These are phyloP conservation scores for Calonectria crousiana DNA, from an alignment of 2,329 filamentous ascomycete genomes.

Conservation along the genomic window DNA sequence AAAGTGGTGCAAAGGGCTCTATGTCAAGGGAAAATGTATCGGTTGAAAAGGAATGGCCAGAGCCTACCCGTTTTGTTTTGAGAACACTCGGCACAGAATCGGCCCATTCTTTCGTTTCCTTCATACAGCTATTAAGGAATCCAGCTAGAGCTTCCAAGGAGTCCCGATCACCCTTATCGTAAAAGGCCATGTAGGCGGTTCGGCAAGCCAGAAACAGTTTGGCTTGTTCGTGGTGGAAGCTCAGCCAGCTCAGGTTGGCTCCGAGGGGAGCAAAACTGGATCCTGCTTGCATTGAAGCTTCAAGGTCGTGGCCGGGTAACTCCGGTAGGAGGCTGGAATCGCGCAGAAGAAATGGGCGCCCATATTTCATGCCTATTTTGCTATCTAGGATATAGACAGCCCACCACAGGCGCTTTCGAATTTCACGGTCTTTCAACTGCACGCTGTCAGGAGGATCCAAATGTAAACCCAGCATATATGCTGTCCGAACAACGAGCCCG, in stretches of 20 bases:
- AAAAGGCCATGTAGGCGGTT: neutral
- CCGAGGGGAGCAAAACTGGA: neutral
- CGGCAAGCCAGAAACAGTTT: neutral
- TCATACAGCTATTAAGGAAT: neutral
- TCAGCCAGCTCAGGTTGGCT: neutral
- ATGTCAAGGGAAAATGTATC: slow-evolving; percentile 35
- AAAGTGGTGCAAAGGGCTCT: slow-evolving; percentile 50
- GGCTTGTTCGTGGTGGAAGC: neutral
- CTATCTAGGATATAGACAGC: slow-evolving; percentile 60
- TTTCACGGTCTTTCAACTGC: slow-evolving; percentile 51
- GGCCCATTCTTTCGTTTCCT: neutral
- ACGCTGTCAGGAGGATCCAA: slow-evolving; percentile 54
- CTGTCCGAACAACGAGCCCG: slow-evolving; percentile 56
- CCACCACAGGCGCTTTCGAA: slow-evolving; percentile 66
- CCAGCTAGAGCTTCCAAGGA: neutral
- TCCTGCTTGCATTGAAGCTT: neutral
- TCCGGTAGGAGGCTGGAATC: neutral
- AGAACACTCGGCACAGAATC: neutral
- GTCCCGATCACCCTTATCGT: neutral
- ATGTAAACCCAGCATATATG: slow-evolving; percentile 61
- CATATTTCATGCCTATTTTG: slow-evolving; percentile 60
- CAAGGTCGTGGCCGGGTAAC: neutral
- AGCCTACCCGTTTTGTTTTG: neutral
- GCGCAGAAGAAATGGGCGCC: slow-evolving; percentile 54
- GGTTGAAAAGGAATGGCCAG: neutral